Base-by-base conservation (phyloP, 2,329 filamentous ascomycete species). In the Aspergillus pseudoglaucus region DNA sequence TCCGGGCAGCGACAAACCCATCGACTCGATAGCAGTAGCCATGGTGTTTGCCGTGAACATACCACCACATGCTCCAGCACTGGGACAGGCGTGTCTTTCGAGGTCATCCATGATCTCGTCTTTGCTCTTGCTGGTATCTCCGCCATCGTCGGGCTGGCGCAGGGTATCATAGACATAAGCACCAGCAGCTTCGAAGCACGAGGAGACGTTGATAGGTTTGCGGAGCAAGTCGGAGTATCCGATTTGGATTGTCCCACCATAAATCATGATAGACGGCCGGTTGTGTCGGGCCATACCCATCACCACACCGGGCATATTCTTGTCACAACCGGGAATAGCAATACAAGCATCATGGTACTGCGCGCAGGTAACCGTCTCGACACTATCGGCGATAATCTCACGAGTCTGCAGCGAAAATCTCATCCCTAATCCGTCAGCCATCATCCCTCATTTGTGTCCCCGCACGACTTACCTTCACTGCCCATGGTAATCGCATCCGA, bases 31-130 rank as follows among this genome's bases (percentile, higher is more conserved):
- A 12, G 87, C 88, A 0, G 87, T 91, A 3, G 88, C 87, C 88
- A 95, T 91, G 20, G 89, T 95, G 71, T 95, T 95, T 54, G 90
- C 90, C 1, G 90, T 95, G 72, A 90, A 95, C 90, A 95, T 95
- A 15, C 90, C 89, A 42, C 88, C 88, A 54, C 89, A 95, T 1
- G 88, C 90, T 25, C 89, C 89, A 1, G 82, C 81, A 7, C 83
- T 82, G 1, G 86, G 86, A 65, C 90, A 95, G 2, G 89, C 84
- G 60, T 93, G 79, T 53, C 75, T 75, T 71, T 90, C 87, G 43
- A 95, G 82, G 64, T 96, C 91, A 23, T 85, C 81, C 74, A 94
- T 81, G 47, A 95, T 88, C 58, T 95, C 87, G 49, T 83, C 81
- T 45, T 86, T 80, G 0, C 76, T 85, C 53, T 85, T 84, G 43